phyloP scores from a whole-genome alignment of 257 asterid genomes.

The Nicotiana knightiana region DNA sequence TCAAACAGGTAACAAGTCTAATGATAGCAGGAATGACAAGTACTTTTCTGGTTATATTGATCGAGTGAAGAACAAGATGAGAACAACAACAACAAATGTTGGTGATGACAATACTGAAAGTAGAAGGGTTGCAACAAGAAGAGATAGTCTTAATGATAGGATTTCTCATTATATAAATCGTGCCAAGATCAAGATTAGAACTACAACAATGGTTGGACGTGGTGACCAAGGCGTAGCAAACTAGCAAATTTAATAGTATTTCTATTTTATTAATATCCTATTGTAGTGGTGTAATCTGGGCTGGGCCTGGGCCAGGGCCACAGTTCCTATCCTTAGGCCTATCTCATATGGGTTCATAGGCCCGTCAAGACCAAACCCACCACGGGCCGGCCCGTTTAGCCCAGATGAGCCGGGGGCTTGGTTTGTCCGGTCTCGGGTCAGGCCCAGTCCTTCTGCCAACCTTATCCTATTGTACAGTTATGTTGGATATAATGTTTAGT shows the following conservation, averaged over 20 bases:
- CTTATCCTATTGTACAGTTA: no score
- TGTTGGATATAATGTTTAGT: neutral
- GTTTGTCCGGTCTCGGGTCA: no score
- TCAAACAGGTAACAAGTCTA: neutral
- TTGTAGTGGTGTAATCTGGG: no score
- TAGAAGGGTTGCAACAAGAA: conserved; percentile 16
- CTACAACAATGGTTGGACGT: conserved; percentile 22
- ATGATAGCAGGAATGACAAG: neutral
- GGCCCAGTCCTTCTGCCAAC: no score
- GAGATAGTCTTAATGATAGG: conserved; percentile 50
- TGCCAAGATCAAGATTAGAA: conserved; percentile 37
- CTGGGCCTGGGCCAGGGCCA: no score
- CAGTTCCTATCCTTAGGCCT: no score
- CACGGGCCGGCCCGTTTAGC: no score
- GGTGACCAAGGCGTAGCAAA: neutral
- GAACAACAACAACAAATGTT: conserved; percentile 16
- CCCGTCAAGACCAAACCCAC: no score
- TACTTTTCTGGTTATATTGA: conserved; percentile 27
- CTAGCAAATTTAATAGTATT: no score
- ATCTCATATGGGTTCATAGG: no score
- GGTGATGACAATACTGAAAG: neutral
- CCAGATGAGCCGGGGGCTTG: no score
- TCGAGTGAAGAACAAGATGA: conserved; percentile 31
- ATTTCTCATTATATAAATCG: conserved; percentile 31
- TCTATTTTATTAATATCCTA: neutral